These are phyloP conservation scores for Mortierella hygrophila DNA, from an alignment of 192 early-diverging fungal genomes.

Conservation along the genomic window DNA sequence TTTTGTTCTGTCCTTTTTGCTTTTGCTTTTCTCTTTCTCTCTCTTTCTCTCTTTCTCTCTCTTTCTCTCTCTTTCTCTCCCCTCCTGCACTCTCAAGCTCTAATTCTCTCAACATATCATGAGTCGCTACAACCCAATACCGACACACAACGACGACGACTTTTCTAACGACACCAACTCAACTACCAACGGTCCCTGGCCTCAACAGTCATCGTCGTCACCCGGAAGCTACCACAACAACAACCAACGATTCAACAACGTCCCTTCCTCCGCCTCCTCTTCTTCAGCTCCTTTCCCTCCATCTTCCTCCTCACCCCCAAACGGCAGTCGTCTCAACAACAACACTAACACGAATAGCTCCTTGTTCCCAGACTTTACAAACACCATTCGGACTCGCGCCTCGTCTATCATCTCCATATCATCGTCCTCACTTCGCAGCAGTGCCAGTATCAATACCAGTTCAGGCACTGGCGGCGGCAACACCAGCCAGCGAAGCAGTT, in stretches of 20 bases:
- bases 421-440: not conserved
- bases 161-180: not conserved
- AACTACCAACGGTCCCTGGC: not conserved
- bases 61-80: conserved; percentile 9
- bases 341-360: not conserved
- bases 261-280: not conserved
- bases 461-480: not conserved
- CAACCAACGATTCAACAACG: not conserved
- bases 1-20: conserved; percentile 12
- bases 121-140: conserved; percentile 11
- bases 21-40: conserved; percentile 7
- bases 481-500: conserved; percentile 11
- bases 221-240: not conserved
- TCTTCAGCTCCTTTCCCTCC: conserved; percentile 2
- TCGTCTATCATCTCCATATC: conserved; percentile 10
- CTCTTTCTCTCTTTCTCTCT: not conserved
- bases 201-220: not conserved
- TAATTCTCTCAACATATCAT: not conserved
- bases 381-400: conserved; percentile 16
- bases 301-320: not conserved
- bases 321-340: not conserved
- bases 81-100: not conserved
- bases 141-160: conserved; percentile 13
- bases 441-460: not conserved
- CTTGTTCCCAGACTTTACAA: conserved; percentile 10